A percentile compares a stretch with the other conserved stretches of the same genome.
These are phyloP conservation scores for Persicaria maculosa DNA, from an alignment of 148 eudicot species.

Conservation along the genomic window DNA sequence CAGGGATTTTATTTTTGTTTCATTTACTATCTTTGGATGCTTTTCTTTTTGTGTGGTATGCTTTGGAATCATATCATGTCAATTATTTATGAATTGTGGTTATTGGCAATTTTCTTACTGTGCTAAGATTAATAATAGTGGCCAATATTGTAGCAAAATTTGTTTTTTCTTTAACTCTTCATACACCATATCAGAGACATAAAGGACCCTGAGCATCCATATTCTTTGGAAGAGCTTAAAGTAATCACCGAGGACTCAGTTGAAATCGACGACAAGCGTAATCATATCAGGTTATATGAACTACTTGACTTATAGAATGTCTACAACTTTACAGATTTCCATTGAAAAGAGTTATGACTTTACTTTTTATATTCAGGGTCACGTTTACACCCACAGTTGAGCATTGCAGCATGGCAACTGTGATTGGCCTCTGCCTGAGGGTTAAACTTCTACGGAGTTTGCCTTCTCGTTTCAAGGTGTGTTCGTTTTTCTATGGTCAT, in stretches of 20 bases:
- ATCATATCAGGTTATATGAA: constrained; percentile 56
- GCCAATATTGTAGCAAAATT: background rate
- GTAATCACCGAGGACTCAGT: constrained; percentile 90
- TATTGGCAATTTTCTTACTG: background rate
- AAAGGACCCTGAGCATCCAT: constrained; percentile 99
- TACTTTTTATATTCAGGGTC: constrained; percentile 38
- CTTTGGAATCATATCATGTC: background rate
- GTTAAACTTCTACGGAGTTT: constrained; percentile 88
- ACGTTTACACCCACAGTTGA: constrained; percentile 95
- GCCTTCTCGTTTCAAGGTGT: constrained; percentile 81
- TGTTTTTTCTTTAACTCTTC: constrained; percentile 27
- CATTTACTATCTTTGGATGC: background rate
- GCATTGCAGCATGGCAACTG: constrained; percentile 93
- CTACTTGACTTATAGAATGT: background rate
- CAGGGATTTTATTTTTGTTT: background rate
- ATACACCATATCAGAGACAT: constrained; percentile 91
- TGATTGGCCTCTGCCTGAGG: constrained; percentile 86
- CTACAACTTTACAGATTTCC: too few relatives aligned
- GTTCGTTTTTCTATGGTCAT: background rate
- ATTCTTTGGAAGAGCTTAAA: constrained; percentile 90
- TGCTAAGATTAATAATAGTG: background rate
- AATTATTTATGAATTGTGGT: background rate
- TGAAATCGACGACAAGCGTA: constrained; percentile 64
- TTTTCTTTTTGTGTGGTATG: background rate
- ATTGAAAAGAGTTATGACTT: too few relatives aligned